A percentile compares a stretch with the other conserved stretches of the same genome.
These are phyloP conservation scores for Furcasterigmium furcatum DNA, from an alignment of 2,329 filamentous ascomycete species.

Conservation along the genomic window DNA sequence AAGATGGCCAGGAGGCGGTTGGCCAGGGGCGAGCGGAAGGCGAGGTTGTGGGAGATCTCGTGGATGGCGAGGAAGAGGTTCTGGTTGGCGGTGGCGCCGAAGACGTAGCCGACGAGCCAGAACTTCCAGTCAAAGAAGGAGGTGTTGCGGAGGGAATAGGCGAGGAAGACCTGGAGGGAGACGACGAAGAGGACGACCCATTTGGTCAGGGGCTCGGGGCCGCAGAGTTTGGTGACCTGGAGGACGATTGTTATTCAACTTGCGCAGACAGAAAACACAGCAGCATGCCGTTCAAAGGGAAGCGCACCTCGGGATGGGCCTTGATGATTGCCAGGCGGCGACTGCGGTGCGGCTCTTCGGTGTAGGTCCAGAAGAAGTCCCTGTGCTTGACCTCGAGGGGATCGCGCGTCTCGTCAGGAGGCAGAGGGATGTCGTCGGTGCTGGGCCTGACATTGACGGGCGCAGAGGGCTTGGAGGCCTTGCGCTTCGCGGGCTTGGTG, in stretches of 20 bases:
- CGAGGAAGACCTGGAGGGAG: conserved; percentile 72
- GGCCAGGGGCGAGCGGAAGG: conserved; percentile 74
- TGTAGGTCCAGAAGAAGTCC: conserved; percentile 98
- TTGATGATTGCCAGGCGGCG: conserved; percentile 93
- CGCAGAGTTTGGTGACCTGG: conserved; percentile 94
- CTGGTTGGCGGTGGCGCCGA: conserved; percentile 95
- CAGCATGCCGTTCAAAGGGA: too few relatives aligned
- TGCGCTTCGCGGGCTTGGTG: conserved; percentile 24
- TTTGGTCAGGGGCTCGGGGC: conserved; percentile 92
- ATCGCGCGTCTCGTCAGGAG: conserved; percentile 28
- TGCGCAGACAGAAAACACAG: neutral
- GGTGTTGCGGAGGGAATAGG: conserved; percentile 72
- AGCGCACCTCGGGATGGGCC: conserved; percentile 83
- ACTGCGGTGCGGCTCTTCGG: conserved; percentile 93
- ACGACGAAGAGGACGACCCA: conserved; percentile 86
- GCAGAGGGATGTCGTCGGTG: conserved; percentile 12
- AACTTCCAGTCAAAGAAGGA: conserved; percentile 81
- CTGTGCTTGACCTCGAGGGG: conserved; percentile 39
- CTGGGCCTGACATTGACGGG: conserved; percentile 16
- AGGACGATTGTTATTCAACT: neutral
- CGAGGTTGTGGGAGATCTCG: conserved; percentile 97
- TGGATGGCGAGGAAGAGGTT: conserved; percentile 98
- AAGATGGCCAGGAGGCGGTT: conserved; percentile 89
- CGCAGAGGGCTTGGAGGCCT: conserved; percentile 12
- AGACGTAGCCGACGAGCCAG: conserved; percentile 81